phyloP scores from a whole-genome alignment of 768 basidiomycete species.

The Auriscalpium vulgare region DNA sequence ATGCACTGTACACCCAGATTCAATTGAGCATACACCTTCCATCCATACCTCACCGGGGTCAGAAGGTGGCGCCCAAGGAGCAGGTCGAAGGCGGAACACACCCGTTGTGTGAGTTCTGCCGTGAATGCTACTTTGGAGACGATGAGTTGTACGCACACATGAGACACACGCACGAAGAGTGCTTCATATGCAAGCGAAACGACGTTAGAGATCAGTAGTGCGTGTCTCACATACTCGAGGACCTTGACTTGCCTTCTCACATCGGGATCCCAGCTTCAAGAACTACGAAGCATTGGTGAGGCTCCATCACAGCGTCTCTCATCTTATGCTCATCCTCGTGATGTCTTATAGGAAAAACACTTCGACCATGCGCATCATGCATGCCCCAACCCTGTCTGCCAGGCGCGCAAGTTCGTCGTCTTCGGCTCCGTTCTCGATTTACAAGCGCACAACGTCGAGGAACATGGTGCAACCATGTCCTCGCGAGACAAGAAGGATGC shows the following conservation, averaged over 20 bases:
- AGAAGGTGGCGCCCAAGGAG: constrained; percentile 38
- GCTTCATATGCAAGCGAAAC: constrained; percentile 85
- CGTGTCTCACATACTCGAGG: constrained; percentile 24
- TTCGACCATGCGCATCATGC: constrained; percentile 71
- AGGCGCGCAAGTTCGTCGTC: constrained; percentile 89
- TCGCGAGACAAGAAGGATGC: constrained; percentile 63
- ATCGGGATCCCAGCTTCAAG: constrained; percentile 47
- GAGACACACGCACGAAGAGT: constrained; percentile 92
- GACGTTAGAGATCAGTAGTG: constrained; percentile 82
- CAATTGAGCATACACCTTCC: constrained; percentile 70
- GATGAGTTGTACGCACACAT: constrained; percentile 94
- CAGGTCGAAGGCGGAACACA: constrained; percentile 65
- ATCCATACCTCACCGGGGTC: constrained; percentile 41
- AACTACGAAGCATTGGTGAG: constrained; percentile 69
- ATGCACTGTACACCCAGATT: constrained; percentile 67
- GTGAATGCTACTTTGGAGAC: constrained; percentile 87
- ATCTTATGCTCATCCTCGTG: neutral
- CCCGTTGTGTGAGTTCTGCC: constrained; percentile 82
- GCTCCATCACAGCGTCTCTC: neutral
- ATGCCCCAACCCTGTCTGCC: constrained; percentile 67
- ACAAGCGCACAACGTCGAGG: constrained; percentile 84
- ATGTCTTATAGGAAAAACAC: constrained; percentile 52
- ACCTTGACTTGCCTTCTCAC: neutral
- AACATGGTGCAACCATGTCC: constrained; percentile 69
- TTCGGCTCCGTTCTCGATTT: constrained; percentile 84